Evolutionary conservation across 257 asterid genomes (phyloP).

Genomic region (Paulownia fortunei): DNA sequence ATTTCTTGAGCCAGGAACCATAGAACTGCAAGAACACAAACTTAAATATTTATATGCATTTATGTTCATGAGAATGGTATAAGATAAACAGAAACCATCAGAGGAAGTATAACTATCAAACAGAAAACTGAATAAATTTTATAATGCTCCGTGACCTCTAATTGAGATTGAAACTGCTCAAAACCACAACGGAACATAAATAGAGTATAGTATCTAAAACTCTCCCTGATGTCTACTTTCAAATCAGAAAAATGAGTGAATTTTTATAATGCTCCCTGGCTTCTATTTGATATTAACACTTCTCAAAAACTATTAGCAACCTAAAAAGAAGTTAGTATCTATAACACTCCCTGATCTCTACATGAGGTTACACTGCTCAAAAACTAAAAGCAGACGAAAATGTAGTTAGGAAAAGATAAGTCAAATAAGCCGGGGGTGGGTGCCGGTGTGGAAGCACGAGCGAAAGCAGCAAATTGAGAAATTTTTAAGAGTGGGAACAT

Average conservation of each 20-base stretch:
- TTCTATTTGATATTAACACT: constrained; percentile 11
- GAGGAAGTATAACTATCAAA: constrained; percentile 18
- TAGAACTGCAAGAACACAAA: constrained; percentile 66
- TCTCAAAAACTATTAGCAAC: background rate
- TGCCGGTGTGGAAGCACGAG: background rate
- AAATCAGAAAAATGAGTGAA: background rate
- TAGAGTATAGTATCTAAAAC: background rate
- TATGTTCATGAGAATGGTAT: constrained; percentile 17
- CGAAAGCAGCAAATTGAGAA: background rate
- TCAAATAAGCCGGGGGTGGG: background rate
- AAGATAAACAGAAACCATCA: constrained; percentile 19
- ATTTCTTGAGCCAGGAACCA: constrained; percentile 98
- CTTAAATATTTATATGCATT: constrained; percentile 23
- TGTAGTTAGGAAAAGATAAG: background rate
- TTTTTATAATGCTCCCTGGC: background rate
- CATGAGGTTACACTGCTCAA: constrained; percentile 15
- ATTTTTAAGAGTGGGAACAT: background rate
- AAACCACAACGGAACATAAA: background rate
- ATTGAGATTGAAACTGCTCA: background rate
- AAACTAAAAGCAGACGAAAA: constrained; percentile 11
- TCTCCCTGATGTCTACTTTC: background rate
- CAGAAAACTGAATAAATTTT: constrained; percentile 12
- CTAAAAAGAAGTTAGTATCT: background rate
- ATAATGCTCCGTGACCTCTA: background rate
- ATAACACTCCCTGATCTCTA: constrained; percentile 1